Evolutionary conservation across 345 rosid genomes (phyloP), one percentile per base, ranked within the genome.

Genomic region (Arabis hirsuta): DNA sequence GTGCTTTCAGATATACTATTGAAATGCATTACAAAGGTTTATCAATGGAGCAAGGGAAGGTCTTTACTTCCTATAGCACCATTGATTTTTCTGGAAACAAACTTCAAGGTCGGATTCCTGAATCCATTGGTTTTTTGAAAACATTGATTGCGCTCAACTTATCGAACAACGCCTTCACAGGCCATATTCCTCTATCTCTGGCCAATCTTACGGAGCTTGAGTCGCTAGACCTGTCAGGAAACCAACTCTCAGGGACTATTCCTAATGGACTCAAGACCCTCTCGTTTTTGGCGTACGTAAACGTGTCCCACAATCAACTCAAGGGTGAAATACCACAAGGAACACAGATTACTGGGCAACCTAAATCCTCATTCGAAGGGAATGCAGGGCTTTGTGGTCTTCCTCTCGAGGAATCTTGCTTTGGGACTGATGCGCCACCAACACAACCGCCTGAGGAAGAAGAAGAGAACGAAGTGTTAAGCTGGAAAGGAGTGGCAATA

Each of bases 191-290:
- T 39, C 10, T 3, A 14, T 39, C 70, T 65, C 39, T 65, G 50
- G 61, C 41, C 14, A 66, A 53, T 27, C 9, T 41, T 53, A 26
- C 51, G 19, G 59, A 66, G 41, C 54, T 67, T 1, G 32, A 55
- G 44, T 55, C 62, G 43, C 47, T 72, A 20, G 69, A 62, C n/a
- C 16, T 72, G 0, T 72, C 76, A 43, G 13, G 4, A 5, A 72
- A 72, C 69, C 8, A 62, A 14, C 69, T 62, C 29, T 62, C 69
- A 0, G 70, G 70, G 63, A 72, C 47, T 22, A 72, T 72, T 72
- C 76, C 76, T 32, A 53, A 34, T 2, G 76, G 20, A 31, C 20
- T 72, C 0, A 38, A 11, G 47, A 54, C 13, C 16, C 76, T 72
- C 62, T 53, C 76, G 7, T 72, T 31, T 39, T 41, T 66, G 59